These are phyloP conservation scores for Sungouiella thailandica DNA, from an alignment of 805 yeast species.

Conservation along the genomic window DNA sequence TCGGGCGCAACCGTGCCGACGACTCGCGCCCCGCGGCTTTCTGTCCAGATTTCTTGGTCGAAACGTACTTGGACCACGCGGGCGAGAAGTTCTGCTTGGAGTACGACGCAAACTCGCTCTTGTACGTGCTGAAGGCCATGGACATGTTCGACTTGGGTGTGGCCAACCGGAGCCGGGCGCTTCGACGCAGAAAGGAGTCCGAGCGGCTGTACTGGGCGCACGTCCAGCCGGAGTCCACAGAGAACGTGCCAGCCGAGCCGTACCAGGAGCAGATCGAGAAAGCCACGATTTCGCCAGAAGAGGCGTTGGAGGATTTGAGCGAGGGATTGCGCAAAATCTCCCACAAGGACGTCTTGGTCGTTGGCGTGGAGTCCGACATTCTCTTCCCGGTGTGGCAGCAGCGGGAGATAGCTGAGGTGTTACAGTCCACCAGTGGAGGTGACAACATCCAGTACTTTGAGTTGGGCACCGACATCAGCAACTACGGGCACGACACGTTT, in stretches of 20 bases:
- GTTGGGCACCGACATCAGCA: slow-evolving; percentile 68
- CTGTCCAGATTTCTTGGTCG: slow-evolving; percentile 90
- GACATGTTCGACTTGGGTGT: slow-evolving; percentile 80
- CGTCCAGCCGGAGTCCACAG: neutral
- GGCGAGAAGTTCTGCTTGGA: slow-evolving; percentile 92
- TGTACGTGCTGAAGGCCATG: slow-evolving; percentile 91
- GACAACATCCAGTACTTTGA: slow-evolving; percentile 57
- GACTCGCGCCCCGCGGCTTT: slow-evolving; percentile 76
- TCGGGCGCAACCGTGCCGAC: slow-evolving; percentile 83
- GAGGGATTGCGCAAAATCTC: slow-evolving; percentile 62
- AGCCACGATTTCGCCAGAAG: slow-evolving; percentile 47
- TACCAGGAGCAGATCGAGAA: slow-evolving; percentile 48
- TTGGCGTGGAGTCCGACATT: slow-evolving; percentile 92
- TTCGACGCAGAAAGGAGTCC: slow-evolving; percentile 34
- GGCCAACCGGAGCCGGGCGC: slow-evolving; percentile 42
- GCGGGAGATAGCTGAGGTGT: slow-evolving; percentile 64
- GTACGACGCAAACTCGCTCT: slow-evolving; percentile 84
- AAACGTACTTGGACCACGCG: slow-evolving; percentile 89
- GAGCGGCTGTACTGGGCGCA: slow-evolving; percentile 12
- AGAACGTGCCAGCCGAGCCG: slow-evolving; percentile 44
- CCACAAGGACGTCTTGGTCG: slow-evolving; percentile 62
- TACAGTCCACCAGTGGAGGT: slow-evolving; percentile 32
- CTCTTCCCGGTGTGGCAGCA: slow-evolving; percentile 96
- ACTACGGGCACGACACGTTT: slow-evolving; percentile 91
- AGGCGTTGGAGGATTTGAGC: slow-evolving; percentile 54